Base-by-base conservation (phyloP, 2,329 filamentous ascomycete genomes). In the Chaetomiaceae sp. region DNA sequence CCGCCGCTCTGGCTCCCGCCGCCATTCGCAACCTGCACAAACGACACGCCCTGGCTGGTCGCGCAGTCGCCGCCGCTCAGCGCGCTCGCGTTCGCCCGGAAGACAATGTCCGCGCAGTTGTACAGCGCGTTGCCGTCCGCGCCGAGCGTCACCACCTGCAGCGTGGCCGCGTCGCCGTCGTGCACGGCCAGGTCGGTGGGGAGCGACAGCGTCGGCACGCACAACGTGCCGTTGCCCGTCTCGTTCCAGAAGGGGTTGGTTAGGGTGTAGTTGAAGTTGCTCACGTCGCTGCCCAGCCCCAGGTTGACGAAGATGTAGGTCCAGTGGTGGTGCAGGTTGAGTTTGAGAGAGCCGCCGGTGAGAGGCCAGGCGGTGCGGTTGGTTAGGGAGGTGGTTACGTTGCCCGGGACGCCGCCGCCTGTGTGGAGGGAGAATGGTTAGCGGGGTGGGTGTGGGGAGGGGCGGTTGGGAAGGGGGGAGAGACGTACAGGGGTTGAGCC, bases 51-150 rank as follows among this genome's bases (percentile, higher is more conserved):
- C 9, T 72, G 78, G 53, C 71, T 73, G 54, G 79, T 84, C 53
- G 65, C 68, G 72, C 83, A 88, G 47, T 73, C 65, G 33, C 67
- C 65, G 18, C 62, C 67, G 20, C 67, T 60, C 14, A 74, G 68
- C 8, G 67, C 62, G 15, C 72, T 68, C 4, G 76, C 70, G 10
- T 68, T 67, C 42, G 68, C 67, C 26, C 72, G 75, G 67, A 90
- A 83, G 20, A 77, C 81, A 54, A 89, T 78, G 57, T 90, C 85
- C 59, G 84, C 82, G 64, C 86, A 90, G 65, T 83, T 85, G 65
- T 88, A 89, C 26, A 89, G 67, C 14, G 83, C 80, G 32, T 71
- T 73, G 17, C 71, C 75, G 4, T 68, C 69, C 18, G 76, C 70
- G 22, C 78, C 80, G 38, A 79, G 70, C 4, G 79, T 83, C 29